phyloP scores from a whole-genome alignment of 2,329 filamentous ascomycete species.

The Lizonia empirigonia region DNA sequence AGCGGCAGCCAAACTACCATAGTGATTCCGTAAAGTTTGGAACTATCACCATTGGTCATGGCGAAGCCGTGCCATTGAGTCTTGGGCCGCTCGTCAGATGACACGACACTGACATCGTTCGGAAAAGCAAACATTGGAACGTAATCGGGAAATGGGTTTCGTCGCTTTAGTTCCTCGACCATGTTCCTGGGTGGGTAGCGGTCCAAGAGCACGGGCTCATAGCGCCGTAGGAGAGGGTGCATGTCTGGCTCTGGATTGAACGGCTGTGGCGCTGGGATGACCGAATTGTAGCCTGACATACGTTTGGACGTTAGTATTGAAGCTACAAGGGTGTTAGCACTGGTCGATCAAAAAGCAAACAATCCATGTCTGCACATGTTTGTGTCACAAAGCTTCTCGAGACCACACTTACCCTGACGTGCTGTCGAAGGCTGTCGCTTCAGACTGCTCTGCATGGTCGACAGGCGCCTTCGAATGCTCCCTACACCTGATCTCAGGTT shows the following conservation, averaged over 20 bases:
- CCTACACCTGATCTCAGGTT: slow-evolving; percentile 69
- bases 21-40: slow-evolving; percentile 89
- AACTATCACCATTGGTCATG: slow-evolving; percentile 93
- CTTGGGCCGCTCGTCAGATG: slow-evolving; percentile 87
- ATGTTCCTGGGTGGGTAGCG: slow-evolving; percentile 86
- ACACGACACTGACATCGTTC: slow-evolving; percentile 96
- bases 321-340: slow-evolving; percentile 48
- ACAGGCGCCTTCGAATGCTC: slow-evolving; percentile 90
- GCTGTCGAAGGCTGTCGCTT: slow-evolving; percentile 81
- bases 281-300: slow-evolving; percentile 96
- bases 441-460: slow-evolving; percentile 88
- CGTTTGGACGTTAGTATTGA: slow-evolving; percentile 83
- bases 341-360: slow-evolving; percentile 28
- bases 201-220: slow-evolving; percentile 95
- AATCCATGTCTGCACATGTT: slow-evolving; percentile 20
- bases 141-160: slow-evolving; percentile 92
- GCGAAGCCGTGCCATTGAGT: slow-evolving; percentile 99
- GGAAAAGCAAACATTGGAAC: slow-evolving; percentile 99
- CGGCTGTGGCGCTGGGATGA: slow-evolving; percentile 91
- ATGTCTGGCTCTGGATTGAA: slow-evolving; percentile 88
- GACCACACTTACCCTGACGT: slow-evolving; percentile 68
- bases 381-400: slow-evolving; percentile 2
- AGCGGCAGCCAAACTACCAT: slow-evolving; percentile 92
- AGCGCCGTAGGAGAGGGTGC: slow-evolving; percentile 91
- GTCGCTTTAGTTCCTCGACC: slow-evolving; percentile 76